phyloP scores from a whole-genome alignment of 192 early-diverging fungal species.

The Physocladia obscura region DNA sequence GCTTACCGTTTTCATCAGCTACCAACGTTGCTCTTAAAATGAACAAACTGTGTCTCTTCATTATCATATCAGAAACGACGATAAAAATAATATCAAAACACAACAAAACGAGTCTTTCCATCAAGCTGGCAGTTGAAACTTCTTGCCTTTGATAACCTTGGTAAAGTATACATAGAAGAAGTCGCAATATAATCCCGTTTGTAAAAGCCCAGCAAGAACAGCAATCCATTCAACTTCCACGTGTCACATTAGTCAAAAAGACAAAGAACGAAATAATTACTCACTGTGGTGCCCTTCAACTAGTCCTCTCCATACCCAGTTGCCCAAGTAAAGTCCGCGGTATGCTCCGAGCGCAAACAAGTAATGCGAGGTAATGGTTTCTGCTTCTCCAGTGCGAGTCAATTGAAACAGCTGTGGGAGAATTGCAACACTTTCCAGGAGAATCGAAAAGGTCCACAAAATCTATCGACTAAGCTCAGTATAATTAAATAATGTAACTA shows the following conservation, averaged over 20 bases:
- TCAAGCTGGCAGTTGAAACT: constrained; percentile 68
- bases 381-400: constrained; percentile 94
- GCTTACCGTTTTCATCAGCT: no score
- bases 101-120: background rate
- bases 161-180: constrained; percentile 98
- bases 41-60: background rate
- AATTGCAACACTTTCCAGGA: constrained; percentile 94
- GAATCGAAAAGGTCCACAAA: constrained; percentile 96
- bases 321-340: constrained; percentile 82
- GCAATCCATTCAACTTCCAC: constrained; percentile 84
- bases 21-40: no score
- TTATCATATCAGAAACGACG: no score
- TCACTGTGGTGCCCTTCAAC: constrained; percentile 44
- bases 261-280: background rate
- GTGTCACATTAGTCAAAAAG: constrained; percentile 21
- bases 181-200: constrained; percentile 94
- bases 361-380: constrained; percentile 99
- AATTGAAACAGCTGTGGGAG: constrained; percentile 97
- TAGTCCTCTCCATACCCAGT: constrained; percentile 94
- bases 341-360: constrained; percentile 95
- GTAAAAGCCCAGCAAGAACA: constrained; percentile 86
- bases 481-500: no score
- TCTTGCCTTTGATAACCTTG: constrained; percentile 70
- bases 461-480: no score
- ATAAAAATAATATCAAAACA: no score